phyloP scores from a whole-genome alignment of 345 rosid species.

The Cardamine occulta region DNA sequence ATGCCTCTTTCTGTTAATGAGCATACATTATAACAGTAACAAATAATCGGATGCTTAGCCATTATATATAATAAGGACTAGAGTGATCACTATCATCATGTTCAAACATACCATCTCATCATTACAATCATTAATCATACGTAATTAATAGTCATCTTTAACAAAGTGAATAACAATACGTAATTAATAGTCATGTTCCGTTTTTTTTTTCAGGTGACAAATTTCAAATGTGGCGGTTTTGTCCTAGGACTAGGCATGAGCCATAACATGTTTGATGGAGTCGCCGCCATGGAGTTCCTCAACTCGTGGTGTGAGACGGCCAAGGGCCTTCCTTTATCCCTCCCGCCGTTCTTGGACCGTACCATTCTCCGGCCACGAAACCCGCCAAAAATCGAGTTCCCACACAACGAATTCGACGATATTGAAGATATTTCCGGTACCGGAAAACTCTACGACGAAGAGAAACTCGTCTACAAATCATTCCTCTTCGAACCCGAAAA shows the following conservation, averaged over 20 bases:
- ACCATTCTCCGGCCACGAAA: constrained; percentile 58
- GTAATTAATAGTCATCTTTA: too few relatives aligned
- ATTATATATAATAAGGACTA: neutral
- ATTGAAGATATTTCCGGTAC: constrained; percentile 68
- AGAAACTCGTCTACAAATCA: constrained; percentile 59
- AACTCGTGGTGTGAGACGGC: constrained; percentile 83
- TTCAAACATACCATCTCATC: neutral
- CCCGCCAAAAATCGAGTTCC: constrained; percentile 59
- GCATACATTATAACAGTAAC: neutral
- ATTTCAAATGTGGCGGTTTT: constrained; percentile 76
- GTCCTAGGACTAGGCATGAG: constrained; percentile 69
- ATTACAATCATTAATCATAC: neutral
- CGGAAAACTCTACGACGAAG: constrained; percentile 58
- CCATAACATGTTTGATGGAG: constrained; percentile 85
- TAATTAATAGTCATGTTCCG: neutral
- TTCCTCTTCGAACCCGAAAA: constrained; percentile 63
- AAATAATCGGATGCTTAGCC: neutral
- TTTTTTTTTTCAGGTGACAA: constrained; percentile 59
- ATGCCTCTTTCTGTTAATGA: neutral
- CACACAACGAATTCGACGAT: constrained; percentile 71
- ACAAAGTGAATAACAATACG: too few relatives aligned
- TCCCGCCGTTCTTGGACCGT: constrained; percentile 67
- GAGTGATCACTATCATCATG: neutral
- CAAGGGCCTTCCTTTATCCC: constrained; percentile 59
- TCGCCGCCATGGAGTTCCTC: constrained; percentile 71